Evolutionary conservation across 2,329 filamentous ascomycete genomes (phyloP).

Genomic region (Ophiostoma fasciatum): DNA sequence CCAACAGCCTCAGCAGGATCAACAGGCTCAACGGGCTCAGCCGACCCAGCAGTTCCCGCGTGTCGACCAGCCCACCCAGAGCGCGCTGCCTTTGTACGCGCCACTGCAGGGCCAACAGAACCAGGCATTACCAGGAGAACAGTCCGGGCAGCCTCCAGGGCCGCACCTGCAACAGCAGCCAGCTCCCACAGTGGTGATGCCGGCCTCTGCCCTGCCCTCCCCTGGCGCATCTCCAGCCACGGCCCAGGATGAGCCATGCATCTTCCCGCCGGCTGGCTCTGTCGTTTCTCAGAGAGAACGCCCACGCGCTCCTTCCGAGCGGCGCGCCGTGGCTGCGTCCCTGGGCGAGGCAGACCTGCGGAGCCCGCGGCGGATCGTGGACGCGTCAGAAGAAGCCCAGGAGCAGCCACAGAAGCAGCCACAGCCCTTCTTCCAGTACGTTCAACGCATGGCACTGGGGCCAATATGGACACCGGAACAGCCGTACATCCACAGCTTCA

Average conservation of each 20-base stretch:
- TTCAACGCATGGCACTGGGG: constrained; percentile 33
- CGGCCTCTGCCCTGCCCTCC: no score
- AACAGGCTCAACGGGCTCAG: background rate
- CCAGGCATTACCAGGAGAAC: no score
- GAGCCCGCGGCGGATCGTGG: constrained; percentile 30
- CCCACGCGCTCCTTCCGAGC: no score
- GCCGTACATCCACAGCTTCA: constrained; percentile 25
- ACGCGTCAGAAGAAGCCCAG: background rate
- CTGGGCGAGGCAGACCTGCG: constrained; percentile 32
- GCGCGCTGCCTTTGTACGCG: no score
- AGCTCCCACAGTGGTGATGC: background rate
- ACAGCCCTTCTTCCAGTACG: constrained; percentile 41
- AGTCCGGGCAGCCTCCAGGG: no score
- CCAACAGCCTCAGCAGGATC: background rate
- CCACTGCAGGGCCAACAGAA: background rate
- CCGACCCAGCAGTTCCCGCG: background rate
- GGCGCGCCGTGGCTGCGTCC: constrained; percentile 25
- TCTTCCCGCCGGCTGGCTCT: constrained; percentile 14
- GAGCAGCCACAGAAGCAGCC: no score
- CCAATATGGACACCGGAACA: constrained; percentile 26
- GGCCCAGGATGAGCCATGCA: background rate
- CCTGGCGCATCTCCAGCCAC: no score
- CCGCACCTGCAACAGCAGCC: background rate
- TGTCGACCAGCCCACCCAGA: no score
- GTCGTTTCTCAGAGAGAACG: no score